Percentiles rank a stretch among this genome's conserved stretches.
phyloP scores from a whole-genome alignment of 768 basidiomycete genomes.

The Termitomyces sp. region DNA sequence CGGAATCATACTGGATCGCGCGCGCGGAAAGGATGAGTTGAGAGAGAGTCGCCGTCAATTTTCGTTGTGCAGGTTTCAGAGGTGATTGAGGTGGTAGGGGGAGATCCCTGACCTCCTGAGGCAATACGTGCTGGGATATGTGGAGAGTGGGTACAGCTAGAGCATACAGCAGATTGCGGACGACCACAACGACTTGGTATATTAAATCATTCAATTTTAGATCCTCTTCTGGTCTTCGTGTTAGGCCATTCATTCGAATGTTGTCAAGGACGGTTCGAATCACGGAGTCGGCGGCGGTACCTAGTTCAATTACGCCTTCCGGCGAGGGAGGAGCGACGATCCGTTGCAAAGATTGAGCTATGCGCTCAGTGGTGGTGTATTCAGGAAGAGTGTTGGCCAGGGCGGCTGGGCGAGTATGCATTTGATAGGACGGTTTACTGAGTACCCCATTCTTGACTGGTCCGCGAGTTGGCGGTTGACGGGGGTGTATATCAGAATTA shows the following conservation, averaged over 20 bases:
- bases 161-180: constrained; percentile 73
- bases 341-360: constrained; percentile 63
- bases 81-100: constrained; percentile 48
- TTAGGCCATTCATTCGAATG: constrained; percentile 40
- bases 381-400: constrained; percentile 29
- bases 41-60: constrained; percentile 85
- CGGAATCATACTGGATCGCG: constrained; percentile 80
- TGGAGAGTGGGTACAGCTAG: constrained; percentile 58
- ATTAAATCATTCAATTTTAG: constrained; percentile 58
- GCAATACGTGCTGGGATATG: constrained; percentile 52
- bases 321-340: constrained; percentile 53
- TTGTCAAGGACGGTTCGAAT: constrained; percentile 62
- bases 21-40: constrained; percentile 89
- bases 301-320: constrained; percentile 57
- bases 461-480: constrained; percentile 26
- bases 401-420: constrained; percentile 11
- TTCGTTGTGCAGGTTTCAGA: constrained; percentile 77
- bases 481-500: constrained; percentile 64
- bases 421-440: constrained; percentile 4
- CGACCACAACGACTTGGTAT: constrained; percentile 54
- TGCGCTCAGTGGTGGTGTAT: constrained; percentile 62
- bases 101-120: constrained; percentile 44
- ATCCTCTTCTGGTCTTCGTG: constrained; percentile 51
- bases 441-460: constrained; percentile 23
- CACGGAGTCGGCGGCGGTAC: constrained; percentile 49